Percentiles rank a stretch among this genome's conserved stretches.
These are phyloP conservation scores for Tilletia caries DNA, from an alignment of 1,284 basidiomycete species.

Conservation along the genomic window DNA sequence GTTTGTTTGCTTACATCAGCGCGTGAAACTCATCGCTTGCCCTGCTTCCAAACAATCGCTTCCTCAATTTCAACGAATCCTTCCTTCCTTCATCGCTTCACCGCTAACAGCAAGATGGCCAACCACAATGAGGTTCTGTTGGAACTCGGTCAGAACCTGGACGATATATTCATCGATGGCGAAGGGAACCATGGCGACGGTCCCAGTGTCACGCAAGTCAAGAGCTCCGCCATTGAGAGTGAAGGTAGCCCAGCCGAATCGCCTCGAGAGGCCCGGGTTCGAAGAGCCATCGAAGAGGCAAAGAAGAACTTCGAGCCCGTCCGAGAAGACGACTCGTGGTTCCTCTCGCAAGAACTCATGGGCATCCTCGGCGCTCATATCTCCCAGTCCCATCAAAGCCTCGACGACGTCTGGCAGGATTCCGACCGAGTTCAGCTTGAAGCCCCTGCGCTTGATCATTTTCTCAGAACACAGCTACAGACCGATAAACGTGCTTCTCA, in stretches of 20 bases:
- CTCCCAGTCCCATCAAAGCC: neutral
- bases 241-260: neutral
- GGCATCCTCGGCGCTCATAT: neutral
- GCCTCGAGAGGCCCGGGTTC: neutral
- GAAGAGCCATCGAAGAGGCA: neutral
- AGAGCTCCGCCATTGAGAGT: too few species aligned
- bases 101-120: neutral
- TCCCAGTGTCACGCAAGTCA: neutral
- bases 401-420: neutral
- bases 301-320: neutral
- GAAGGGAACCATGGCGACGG: neutral
- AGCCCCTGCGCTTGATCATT: neutral
- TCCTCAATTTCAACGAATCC: too few species aligned
- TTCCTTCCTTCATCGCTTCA: too few species aligned
- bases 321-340: neutral
- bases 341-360: neutral
- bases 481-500: slow-evolving; percentile 4
- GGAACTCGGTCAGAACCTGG: neutral
- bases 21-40: too few species aligned
- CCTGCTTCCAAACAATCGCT: too few species aligned
- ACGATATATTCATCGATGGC: neutral
- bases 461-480: neutral
- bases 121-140: neutral
- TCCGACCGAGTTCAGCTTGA: neutral
- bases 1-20: too few species aligned